phyloP scores from a whole-genome alignment of 1,284 basidiomycete species.

The Vanrija sp. region DNA sequence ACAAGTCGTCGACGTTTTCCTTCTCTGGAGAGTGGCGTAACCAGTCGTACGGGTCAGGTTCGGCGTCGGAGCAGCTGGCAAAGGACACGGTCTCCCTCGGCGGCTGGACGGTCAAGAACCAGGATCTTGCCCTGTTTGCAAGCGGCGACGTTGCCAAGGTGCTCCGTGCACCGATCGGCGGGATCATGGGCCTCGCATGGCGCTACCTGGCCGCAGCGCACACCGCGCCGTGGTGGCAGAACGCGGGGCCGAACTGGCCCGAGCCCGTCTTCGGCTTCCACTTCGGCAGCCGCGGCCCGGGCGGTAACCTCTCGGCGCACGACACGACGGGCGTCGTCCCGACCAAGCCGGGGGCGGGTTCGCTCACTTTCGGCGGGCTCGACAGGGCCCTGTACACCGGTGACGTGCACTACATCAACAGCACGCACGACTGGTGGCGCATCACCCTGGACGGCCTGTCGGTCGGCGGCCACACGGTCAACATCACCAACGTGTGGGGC shows the following conservation, averaged over 20 bases:
- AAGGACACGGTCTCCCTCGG: constrained; percentile 73
- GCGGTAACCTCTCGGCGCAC: constrained; percentile 29
- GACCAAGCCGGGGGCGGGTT: constrained; percentile 56
- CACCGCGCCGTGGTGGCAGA: constrained; percentile 54
- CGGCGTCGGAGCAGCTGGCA: constrained; percentile 65
- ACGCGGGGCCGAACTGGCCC: constrained; percentile 58
- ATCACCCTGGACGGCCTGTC: constrained; percentile 41
- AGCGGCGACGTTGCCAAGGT: constrained; percentile 42
- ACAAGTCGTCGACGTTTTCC: constrained; percentile 30
- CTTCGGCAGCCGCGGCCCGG: constrained; percentile 50
- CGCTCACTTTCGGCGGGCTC: constrained; percentile 59
- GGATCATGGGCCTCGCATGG: constrained; percentile 54
- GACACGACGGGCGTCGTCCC: constrained; percentile 60
- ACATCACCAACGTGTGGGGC: constrained; percentile 29
- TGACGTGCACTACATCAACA: constrained; percentile 67
- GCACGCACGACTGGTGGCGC: constrained; percentile 39
- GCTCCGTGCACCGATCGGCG: constrained; percentile 46
- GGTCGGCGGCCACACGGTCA: constrained; percentile 43
- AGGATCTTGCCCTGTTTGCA: constrained; percentile 57
- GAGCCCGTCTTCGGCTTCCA: constrained; percentile 74
- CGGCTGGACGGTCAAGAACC: constrained; percentile 67
- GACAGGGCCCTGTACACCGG: constrained; percentile 71
- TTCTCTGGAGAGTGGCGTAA: neutral
- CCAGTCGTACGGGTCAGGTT: constrained; percentile 56
- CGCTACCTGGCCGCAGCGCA: constrained; percentile 47